Evolutionary conservation across 2,329 filamentous ascomycete species (phyloP).

Genomic region (Scleromitrula shiraiana): DNA sequence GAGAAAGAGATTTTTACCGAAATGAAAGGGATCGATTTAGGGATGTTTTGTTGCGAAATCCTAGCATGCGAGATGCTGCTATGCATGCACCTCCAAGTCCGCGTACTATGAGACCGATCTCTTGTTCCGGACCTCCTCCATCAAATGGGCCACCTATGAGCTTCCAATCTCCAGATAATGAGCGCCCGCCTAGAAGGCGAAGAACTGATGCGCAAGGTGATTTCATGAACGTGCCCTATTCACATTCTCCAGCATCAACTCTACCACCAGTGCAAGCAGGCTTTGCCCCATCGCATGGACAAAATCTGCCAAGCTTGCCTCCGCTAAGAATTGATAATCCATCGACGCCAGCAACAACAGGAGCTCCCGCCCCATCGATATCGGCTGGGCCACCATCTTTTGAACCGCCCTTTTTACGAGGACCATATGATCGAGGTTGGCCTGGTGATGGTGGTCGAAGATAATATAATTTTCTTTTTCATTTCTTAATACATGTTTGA

Average conservation of each 20-base stretch:
- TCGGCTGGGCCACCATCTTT: slow-evolving; percentile 17
- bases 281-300: slow-evolving; percentile 13
- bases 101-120: slow-evolving; percentile 17
- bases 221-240: slow-evolving; percentile 22
- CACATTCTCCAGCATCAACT: slow-evolving; percentile 23
- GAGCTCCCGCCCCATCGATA: slow-evolving; percentile 15
- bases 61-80: slow-evolving; percentile 46
- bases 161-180: slow-evolving; percentile 17
- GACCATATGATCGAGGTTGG: slow-evolving; percentile 24
- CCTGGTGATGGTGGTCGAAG: slow-evolving; percentile 19
- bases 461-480: not conserved
- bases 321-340: slow-evolving; percentile 26
- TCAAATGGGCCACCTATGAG: slow-evolving; percentile 14
- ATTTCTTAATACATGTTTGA: not conserved
- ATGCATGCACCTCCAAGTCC: slow-evolving; percentile 47
- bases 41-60: slow-evolving; percentile 54
- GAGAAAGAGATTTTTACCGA: slow-evolving; percentile 66
- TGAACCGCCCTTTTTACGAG: slow-evolving; percentile 22
- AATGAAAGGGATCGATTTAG: slow-evolving; percentile 64
- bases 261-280: slow-evolving; percentile 24
- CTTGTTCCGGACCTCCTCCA: slow-evolving; percentile 20
- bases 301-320: slow-evolving; percentile 22
- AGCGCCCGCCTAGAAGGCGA: slow-evolving; percentile 26
- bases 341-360: slow-evolving; percentile 10
- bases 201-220: slow-evolving; percentile 27